phyloP scores from a whole-genome alignment of 768 basidiomycete species.

The Termitomyces sp. region DNA sequence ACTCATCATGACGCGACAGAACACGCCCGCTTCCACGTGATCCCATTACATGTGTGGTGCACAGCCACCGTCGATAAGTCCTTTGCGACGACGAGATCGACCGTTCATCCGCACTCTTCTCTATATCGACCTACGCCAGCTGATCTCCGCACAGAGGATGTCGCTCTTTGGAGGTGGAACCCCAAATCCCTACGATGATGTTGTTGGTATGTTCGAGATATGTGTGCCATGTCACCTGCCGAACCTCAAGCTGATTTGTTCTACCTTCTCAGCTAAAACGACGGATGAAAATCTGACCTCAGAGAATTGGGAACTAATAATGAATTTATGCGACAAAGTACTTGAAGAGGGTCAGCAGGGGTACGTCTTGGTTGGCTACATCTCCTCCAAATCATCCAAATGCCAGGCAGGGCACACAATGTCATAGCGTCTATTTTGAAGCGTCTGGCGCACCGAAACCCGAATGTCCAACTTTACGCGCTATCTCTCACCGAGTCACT shows the following conservation, averaged over 20 bases:
- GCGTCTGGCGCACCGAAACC: conserved; percentile 88
- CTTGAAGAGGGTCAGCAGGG: conserved; percentile 82
- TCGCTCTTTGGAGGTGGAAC: conserved; percentile 53
- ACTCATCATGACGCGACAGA: neutral
- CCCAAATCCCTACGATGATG: conserved; percentile 82
- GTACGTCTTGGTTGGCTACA: conserved; percentile 32
- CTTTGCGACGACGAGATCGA: neutral
- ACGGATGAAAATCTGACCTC: conserved; percentile 96
- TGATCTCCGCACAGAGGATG: conserved; percentile 36
- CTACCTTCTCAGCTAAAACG: conserved; percentile 67
- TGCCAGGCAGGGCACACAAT: conserved; percentile 75
- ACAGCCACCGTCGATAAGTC: conserved; percentile 21
- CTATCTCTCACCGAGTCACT: conserved; percentile 85
- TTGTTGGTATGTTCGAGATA: conserved; percentile 58
- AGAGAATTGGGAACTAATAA: conserved; percentile 94
- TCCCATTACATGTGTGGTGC: neutral
- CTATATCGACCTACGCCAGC: neutral
- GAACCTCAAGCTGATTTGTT: neutral
- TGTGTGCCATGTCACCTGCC: neutral
- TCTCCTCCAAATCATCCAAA: conserved; percentile 1
- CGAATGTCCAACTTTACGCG: conserved; percentile 95
- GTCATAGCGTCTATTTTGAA: conserved; percentile 84
- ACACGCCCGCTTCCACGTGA: neutral
- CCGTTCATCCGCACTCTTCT: neutral
- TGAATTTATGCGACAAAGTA: conserved; percentile 96